Base-by-base conservation (phyloP, 805 yeast genomes). In the Teunomyces pallodes region DNA sequence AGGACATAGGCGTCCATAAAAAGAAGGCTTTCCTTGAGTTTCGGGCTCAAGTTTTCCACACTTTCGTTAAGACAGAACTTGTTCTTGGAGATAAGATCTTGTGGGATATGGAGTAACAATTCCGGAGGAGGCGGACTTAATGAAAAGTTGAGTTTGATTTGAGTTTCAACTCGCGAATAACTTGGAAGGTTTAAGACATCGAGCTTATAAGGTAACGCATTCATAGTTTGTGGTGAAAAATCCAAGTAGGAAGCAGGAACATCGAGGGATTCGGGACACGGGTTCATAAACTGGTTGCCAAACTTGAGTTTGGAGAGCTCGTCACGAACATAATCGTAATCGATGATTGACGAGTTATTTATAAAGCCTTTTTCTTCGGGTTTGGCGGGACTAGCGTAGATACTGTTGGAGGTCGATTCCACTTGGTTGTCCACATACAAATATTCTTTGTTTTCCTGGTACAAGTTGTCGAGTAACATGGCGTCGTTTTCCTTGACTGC, bases 91-190 rank as follows among this genome's bases (percentile, higher is more conserved):
- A 92, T 86, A 31, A 95, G 82, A 63, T 90, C 96, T 47, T 89
- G 79, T 5, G 98, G 96, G 42, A 94, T 69, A 62, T 89, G 94
- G 30, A 94, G 68, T 44, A 88, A 68, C 44, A 77, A 74, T 57
- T 89, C 86, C 4, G 81, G 76, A 0, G 96, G 96, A 0, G 92
- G 81, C 1, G 97, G 96, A 28, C 83, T 76, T 39, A 92, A 70
- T 7, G 77, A 64, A 16, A 92, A 67, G 39, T 77, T 76, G 38
- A 95, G 71, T 64, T 90, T 91, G 62, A 94, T 89, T 69, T 94
- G 99, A 12, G 97, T 92, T 67, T 92, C 99, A 5, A 92, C 99
- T 54, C 99, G 80, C 9, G 97, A 89, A 55, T 82, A 83, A 4
- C 80, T 69, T 1, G 97, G 97, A 40, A 92, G 72, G 45, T 83